phyloP scores from a whole-genome alignment of 2,329 filamentous ascomycete species.

The Ophiostoma fasciatum region DNA sequence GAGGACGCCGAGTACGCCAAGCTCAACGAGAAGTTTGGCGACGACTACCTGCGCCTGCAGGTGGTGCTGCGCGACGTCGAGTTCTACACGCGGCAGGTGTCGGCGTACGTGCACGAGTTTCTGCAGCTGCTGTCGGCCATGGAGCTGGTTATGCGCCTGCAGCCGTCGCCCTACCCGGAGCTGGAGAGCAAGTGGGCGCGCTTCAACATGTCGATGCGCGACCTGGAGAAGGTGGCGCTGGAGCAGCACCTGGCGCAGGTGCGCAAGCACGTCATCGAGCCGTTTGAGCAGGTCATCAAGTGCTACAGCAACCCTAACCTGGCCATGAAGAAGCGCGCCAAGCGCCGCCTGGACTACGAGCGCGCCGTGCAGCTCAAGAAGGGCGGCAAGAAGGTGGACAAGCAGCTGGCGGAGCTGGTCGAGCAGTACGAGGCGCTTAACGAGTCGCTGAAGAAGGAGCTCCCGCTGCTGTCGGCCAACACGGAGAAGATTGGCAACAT shows the following conservation, averaged over 20 bases:
- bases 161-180: constrained; percentile 63
- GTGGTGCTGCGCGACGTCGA: constrained; percentile 91
- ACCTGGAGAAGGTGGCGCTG: constrained; percentile 69
- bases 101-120: constrained; percentile 67
- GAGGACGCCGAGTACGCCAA: constrained; percentile 74
- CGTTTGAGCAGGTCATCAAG: constrained; percentile 24
- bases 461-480: constrained; percentile 67
- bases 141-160: constrained; percentile 62
- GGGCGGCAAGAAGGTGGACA: constrained; percentile 71
- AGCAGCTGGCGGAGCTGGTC: constrained; percentile 68
- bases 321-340: constrained; percentile 87
- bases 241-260: constrained; percentile 55
- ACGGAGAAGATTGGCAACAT: constrained; percentile 76
- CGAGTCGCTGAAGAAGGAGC: constrained; percentile 80
- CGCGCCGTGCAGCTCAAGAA: constrained; percentile 65
- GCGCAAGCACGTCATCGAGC: constrained; percentile 70
- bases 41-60: constrained; percentile 84
- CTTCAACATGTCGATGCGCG: constrained; percentile 75
- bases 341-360: constrained; percentile 81
- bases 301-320: constrained; percentile 67
- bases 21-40: constrained; percentile 73
- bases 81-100: constrained; percentile 71
- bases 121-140: constrained; percentile 68
- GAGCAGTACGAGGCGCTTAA: constrained; percentile 87
- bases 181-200: constrained; percentile 89